These are phyloP conservation scores for Aristolochia californica DNA, from an alignment of 164 flowering plant genomes.

Conservation along the genomic window DNA sequence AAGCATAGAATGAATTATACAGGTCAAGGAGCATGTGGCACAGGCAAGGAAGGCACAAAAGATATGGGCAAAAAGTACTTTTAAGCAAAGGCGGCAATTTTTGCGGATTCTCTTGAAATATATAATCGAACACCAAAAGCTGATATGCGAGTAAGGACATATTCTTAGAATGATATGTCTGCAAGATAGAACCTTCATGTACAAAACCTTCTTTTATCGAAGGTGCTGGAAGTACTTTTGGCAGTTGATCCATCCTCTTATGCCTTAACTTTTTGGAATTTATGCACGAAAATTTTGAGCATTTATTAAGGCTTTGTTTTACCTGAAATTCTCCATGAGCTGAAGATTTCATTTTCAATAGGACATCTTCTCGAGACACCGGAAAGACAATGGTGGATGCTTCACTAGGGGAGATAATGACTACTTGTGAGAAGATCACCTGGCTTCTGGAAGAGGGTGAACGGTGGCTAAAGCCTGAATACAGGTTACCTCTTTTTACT, in stretches of 20 bases:
- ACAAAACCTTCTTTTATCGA: too few relatives aligned
- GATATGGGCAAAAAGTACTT: conserved; percentile 80
- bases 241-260: too few relatives aligned
- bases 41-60: conserved; percentile 84
- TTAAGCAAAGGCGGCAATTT: conserved; percentile 92
- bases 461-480: conserved; percentile 91
- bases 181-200: not conserved
- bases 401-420: conserved; percentile 96
- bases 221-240: too few relatives aligned
- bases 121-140: conserved; percentile 88
- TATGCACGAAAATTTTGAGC: not conserved
- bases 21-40: conserved; percentile 83
- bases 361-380: conserved; percentile 92
- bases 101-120: conserved; percentile 86
- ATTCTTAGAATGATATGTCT: not conserved
- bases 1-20: conserved; percentile 9
- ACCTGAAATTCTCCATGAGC: not conserved
- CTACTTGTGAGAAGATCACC: conserved; percentile 95
- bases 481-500: conserved; percentile 34
- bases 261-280: too few relatives aligned
- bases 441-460: conserved; percentile 98
- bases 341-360: conserved; percentile 16
- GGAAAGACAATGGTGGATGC: conserved; percentile 99
- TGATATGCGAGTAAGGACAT: conserved; percentile 88
- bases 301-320: not conserved